These are phyloP conservation scores for Citeromyces matritensis DNA, from an alignment of 805 yeast species.

Conservation along the genomic window DNA sequence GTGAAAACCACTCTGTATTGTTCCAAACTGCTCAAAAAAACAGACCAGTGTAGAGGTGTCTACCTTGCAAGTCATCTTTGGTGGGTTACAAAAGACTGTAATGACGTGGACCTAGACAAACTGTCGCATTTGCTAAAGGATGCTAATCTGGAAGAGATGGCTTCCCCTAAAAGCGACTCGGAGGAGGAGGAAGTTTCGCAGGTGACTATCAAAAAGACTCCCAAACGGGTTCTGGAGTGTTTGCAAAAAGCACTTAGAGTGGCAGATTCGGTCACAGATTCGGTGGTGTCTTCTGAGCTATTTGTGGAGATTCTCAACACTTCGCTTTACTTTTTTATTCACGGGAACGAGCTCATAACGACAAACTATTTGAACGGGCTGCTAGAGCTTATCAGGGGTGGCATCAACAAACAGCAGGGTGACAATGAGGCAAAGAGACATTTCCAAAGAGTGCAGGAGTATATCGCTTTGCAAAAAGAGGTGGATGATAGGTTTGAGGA, in stretches of 20 bases:
- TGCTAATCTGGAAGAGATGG: conserved; percentile 23
- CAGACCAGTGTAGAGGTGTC: conserved; percentile 90
- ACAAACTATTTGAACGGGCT: conserved; percentile 72
- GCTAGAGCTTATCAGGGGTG: conserved; percentile 65
- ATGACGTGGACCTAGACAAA: conserved; percentile 5
- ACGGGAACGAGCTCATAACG: conserved; percentile 59
- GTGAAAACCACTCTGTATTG: conserved; percentile 81
- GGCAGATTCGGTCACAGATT: conserved; percentile 90
- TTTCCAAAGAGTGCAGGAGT: conserved; percentile 60
- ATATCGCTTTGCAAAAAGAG: conserved; percentile 52
- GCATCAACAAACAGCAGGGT: conserved; percentile 20
- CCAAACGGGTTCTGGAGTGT: conserved; percentile 78
- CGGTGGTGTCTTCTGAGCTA: conserved; percentile 55
- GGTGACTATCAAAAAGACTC: conserved; percentile 18
- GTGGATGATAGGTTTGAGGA: conserved; percentile 56
- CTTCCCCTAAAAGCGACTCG: conserved; percentile 5
- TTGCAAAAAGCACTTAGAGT: conserved; percentile 77
- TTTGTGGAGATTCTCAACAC: conserved; percentile 84
- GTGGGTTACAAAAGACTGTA: conserved; percentile 65
- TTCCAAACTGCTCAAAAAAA: conserved; percentile 75
- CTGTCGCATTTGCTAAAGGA: conserved; percentile 26
- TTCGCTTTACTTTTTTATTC: conserved; percentile 73
- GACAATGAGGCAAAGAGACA: conserved; percentile 25
- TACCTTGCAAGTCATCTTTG: conserved; percentile 81
- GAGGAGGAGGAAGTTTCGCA: conserved; percentile 5